Conservation (phyloP, 2,329 filamentous ascomycete genomes). For the Sordariomycetes sp. region DNA sequence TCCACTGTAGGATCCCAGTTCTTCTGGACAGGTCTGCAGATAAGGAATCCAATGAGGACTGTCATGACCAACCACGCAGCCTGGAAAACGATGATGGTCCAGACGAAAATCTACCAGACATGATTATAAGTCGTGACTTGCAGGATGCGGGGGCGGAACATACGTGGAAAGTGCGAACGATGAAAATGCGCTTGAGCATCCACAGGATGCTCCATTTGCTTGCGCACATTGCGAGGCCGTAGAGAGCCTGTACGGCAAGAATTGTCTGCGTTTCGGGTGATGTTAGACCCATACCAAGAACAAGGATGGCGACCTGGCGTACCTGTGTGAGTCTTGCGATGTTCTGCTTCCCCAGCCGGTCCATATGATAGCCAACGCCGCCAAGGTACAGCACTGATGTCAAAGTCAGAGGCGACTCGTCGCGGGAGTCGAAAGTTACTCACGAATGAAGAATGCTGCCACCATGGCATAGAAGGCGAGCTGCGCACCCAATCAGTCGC, state of each 20-base stretch:
- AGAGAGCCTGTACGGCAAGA: conserved; percentile 8
- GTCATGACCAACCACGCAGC: conserved; percentile 16
- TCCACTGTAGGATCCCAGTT: conserved; percentile 16
- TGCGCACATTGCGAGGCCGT: conserved; percentile 8
- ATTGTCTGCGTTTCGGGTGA: conserved; percentile 3
- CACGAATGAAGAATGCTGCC: conserved; percentile 6
- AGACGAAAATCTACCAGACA: conserved; percentile 14
- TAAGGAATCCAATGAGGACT: conserved; percentile 15
- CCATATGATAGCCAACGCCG: conserved; percentile 8
- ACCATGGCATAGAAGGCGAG: conserved; percentile 8
- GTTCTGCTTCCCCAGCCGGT: conserved; percentile 5
- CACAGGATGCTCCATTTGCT: conserved; percentile 10
- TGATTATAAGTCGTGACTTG: not conserved
- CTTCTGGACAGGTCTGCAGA: conserved; percentile 15
- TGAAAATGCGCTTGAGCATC: conserved; percentile 9
- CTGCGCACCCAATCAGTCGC: not conserved
- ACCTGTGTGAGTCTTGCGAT: conserved; percentile 8
- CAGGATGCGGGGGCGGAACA: not conserved
- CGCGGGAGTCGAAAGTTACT: not conserved
- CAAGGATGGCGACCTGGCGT: not conserved
- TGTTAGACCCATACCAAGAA: not conserved
- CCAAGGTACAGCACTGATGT: conserved; percentile 8
- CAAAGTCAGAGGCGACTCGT: no score
- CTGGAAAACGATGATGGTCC: conserved; percentile 18
- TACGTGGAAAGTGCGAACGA: conserved; percentile 6